phyloP scores from a whole-genome alignment of 352 stramenopile species.

The Phytophthora multivora region DNA sequence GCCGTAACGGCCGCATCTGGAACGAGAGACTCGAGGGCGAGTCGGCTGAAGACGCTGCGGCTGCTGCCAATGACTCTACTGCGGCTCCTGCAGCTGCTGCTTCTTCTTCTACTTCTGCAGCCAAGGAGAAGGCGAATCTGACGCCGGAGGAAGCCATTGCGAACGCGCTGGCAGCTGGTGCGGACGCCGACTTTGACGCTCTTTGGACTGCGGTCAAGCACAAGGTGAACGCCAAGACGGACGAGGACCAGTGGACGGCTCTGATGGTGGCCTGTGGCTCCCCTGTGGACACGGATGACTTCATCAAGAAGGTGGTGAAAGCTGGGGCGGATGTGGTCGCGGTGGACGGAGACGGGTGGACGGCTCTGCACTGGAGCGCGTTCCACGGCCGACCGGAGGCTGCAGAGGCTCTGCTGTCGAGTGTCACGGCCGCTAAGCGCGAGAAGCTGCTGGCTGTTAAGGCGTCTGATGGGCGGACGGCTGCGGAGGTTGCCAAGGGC shows the following conservation, averaged over 20 bases:
- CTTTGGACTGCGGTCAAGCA: constrained; percentile 66
- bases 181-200: constrained; percentile 75
- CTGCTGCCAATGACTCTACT: constrained; percentile 22
- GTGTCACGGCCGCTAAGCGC: constrained; percentile 39
- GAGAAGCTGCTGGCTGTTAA: constrained; percentile 55
- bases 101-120: constrained; percentile 5
- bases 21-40: constrained; percentile 82
- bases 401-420: constrained; percentile 61
- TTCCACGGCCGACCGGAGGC: constrained; percentile 81
- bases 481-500: constrained; percentile 65
- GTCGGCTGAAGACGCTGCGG: constrained; percentile 55
- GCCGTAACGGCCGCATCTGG: constrained; percentile 70
- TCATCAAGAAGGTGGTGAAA: constrained; percentile 68
- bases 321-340: constrained; percentile 64
- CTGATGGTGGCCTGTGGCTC: constrained; percentile 85
- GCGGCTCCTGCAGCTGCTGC: constrained; percentile 29
- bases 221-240: constrained; percentile 69
- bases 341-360: constrained; percentile 82
- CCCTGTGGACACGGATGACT: constrained; percentile 80
- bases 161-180: constrained; percentile 58
- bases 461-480: constrained; percentile 65
- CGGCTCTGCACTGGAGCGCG: constrained; percentile 81
- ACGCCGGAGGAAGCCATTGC: constrained; percentile 65
- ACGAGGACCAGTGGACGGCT: constrained; percentile 79
- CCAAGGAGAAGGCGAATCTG: constrained; percentile 36